Evolutionary conservation across 352 stramenopile species (phyloP).

Genomic region (Phytophthora boehmeriae): DNA sequence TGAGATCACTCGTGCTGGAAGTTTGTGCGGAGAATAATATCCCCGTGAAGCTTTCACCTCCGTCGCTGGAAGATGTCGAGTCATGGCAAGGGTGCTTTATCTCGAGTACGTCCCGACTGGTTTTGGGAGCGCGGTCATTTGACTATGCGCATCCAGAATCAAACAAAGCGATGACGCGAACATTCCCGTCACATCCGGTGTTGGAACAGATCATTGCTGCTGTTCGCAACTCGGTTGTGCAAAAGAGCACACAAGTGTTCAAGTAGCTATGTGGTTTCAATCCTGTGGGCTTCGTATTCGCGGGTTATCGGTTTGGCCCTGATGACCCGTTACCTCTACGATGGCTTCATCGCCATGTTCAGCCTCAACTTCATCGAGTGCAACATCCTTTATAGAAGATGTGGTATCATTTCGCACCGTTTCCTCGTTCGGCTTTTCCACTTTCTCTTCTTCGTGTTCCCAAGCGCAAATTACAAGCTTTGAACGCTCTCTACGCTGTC

Average conservation of each 20-base stretch:
- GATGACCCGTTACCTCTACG: conserved; percentile 2
- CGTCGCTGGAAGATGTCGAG: conserved; percentile 55
- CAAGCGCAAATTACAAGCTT: conserved; percentile 35
- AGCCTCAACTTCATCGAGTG: neutral
- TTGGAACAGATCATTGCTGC: conserved; percentile 48
- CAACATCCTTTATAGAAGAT: conserved; percentile 10
- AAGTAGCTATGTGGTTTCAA: conserved; percentile 27
- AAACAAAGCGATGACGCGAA: conserved; percentile 27
- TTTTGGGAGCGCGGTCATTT: conserved; percentile 60
- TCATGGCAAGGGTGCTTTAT: conserved; percentile 84
- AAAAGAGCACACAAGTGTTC: conserved; percentile 69
- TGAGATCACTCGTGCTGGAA: conserved; percentile 76
- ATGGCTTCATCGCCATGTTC: conserved; percentile 12
- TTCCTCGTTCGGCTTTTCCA: conserved; percentile 12
- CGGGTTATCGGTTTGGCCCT: neutral
- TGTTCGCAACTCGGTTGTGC: conserved; percentile 53
- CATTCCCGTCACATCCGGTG: conserved; percentile 46
- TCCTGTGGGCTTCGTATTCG: neutral
- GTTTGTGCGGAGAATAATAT: conserved; percentile 60
- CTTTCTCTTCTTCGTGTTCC: conserved; percentile 23
- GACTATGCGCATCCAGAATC: conserved; percentile 52
- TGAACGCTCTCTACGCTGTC: conserved; percentile 31
- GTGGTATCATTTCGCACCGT: conserved; percentile 4
- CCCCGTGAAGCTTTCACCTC: conserved; percentile 56
- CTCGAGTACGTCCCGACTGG: conserved; percentile 81